Conservation (phyloP, 2,329 filamentous ascomycete species). For the Stenocarpella maydis region DNA sequence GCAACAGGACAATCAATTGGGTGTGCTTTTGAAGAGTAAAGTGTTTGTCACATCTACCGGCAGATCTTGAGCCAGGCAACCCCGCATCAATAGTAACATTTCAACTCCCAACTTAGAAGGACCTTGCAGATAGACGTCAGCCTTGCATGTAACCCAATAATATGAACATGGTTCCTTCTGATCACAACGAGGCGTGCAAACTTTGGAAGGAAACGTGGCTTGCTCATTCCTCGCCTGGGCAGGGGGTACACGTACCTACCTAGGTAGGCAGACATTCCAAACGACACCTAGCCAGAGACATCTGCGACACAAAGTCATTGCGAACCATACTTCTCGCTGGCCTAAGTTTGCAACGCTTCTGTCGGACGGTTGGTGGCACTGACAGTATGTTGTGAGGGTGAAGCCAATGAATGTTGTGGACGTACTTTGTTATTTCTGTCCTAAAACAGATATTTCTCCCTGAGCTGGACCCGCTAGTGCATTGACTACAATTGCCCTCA, state of each 20-base stretch:
- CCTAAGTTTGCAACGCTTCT: no score
- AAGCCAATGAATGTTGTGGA: no score
- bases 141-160: background rate
- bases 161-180: background rate
- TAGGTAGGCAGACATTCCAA: background rate
- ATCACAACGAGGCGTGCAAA: background rate
- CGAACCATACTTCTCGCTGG: no score
- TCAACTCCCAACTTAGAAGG: no score
- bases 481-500: no score
- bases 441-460: no score
- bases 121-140: background rate
- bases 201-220: background rate
- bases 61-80: background rate
- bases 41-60: background rate
- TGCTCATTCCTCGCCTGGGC: background rate
- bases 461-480: no score
- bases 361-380: no score
- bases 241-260: background rate
- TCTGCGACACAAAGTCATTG: no score
- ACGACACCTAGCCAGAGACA: background rate
- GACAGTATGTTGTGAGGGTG: no score
- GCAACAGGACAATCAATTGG: background rate
- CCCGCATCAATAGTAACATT: background rate
- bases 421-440: no score
- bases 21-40: background rate